These are phyloP conservation scores for Cyclospora cayetanensis DNA, from an alignment of 169 alveolate genomes.

Conservation along the genomic window DNA sequence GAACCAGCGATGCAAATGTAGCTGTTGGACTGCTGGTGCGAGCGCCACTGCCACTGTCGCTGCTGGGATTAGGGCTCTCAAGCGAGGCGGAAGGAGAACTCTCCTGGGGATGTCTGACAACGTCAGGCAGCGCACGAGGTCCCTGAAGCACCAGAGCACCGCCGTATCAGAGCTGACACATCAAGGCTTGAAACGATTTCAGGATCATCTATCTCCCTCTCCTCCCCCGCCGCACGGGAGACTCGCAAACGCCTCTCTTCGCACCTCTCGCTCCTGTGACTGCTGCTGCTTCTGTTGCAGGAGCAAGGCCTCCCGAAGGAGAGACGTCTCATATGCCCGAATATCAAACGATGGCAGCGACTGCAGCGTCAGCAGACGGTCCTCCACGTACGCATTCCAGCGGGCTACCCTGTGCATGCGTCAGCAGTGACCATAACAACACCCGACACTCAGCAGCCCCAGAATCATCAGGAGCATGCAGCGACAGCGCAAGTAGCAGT, in stretches of 20 bases:
- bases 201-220: too few species aligned
- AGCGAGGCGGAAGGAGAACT: not conserved
- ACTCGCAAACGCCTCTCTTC: too few species aligned
- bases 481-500: not conserved
- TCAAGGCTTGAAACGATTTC: too few species aligned
- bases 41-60: conserved; percentile 11
- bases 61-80: not conserved
- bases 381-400: conserved; percentile 51
- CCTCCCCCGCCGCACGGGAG: too few species aligned
- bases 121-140: too few species aligned
- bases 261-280: conserved; percentile 31
- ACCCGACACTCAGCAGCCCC: too few species aligned
- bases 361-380: not conserved
- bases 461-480: not conserved
- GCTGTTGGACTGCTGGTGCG: conserved; percentile 5
- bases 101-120: too few species aligned
- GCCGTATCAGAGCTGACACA: too few species aligned
- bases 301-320: not conserved
- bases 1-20: conserved; percentile 23
- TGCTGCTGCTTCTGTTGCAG: conserved; percentile 55
- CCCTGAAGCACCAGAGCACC: too few species aligned
- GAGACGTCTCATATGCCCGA: not conserved
- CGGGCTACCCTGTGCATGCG: conserved; percentile 43
- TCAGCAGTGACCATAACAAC: conserved; percentile 21
- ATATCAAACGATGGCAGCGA: conserved; percentile 47